phyloP scores from a whole-genome alignment of 768 basidiomycete genomes.

The Agrocybe chaxingu region DNA sequence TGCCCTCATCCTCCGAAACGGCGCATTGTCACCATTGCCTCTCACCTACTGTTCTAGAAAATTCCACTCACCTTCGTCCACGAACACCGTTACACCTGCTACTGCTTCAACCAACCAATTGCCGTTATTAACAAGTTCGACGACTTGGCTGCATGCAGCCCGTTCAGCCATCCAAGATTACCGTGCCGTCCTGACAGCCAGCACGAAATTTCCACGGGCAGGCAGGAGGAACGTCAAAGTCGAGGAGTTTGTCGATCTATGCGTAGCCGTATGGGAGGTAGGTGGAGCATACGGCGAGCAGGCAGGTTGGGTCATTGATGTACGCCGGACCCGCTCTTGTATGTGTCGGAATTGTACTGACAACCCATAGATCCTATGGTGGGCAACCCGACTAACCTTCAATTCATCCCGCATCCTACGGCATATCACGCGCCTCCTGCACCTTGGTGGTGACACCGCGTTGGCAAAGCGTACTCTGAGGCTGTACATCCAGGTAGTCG shows the following conservation, averaged over 20 bases:
- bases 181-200: constrained; percentile 59
- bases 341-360: neutral
- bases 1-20: constrained; percentile 58
- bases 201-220: constrained; percentile 77
- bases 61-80: constrained; percentile 10
- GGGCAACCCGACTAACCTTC: constrained; percentile 92
- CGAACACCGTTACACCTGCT: constrained; percentile 7
- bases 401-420: constrained; percentile 85
- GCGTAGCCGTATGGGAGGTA: constrained; percentile 80
- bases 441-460: constrained; percentile 52
- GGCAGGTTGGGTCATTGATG: constrained; percentile 80
- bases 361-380: constrained; percentile 72
- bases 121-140: constrained; percentile 1
- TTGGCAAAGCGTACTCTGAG: constrained; percentile 74
- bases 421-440: constrained; percentile 76
- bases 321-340: constrained; percentile 33
- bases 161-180: constrained; percentile 71
- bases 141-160: constrained; percentile 63
- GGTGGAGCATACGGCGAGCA: constrained; percentile 69
- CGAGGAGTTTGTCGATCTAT: constrained; percentile 79
- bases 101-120: constrained; percentile 1
- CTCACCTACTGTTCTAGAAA: neutral
- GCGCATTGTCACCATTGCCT: constrained; percentile 1
- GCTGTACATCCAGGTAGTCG: constrained; percentile 81
- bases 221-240: constrained; percentile 77